Evolutionary conservation across 305 asterid genomes (phyloP).

Genomic region (Fraxinus floribunda): DNA sequence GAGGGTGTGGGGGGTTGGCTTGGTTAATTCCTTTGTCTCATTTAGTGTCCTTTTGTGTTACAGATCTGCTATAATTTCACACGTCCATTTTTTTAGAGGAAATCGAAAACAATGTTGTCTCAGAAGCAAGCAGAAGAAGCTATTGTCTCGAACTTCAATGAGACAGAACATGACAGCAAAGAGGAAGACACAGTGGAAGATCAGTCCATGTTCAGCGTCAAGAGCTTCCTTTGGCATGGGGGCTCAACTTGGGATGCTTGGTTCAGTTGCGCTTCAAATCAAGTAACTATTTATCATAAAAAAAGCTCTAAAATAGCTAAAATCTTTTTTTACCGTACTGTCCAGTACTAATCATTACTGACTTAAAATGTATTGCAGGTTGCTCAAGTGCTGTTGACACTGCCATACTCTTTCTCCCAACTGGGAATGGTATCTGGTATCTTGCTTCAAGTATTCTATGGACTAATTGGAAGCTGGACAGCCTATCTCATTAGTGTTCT

Average conservation of each 20-base stretch:
- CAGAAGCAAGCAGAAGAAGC: conserved; percentile 96
- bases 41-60: conserved; percentile 30
- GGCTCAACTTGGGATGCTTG: conserved; percentile 5
- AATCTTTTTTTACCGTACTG: background rate
- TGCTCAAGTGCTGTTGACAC: conserved; percentile 50
- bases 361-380: conserved; percentile 24
- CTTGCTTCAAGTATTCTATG: conserved; percentile 45
- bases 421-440: conserved; percentile 47
- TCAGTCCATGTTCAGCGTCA: conserved; percentile 31
- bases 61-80: conserved; percentile 36
- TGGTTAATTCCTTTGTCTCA: conserved; percentile 39
- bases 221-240: conserved; percentile 3
- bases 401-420: conserved; percentile 19
- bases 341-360: background rate
- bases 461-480: conserved; percentile 51
- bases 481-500: conserved; percentile 53
- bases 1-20: background rate
- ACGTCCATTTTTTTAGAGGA: conserved; percentile 6
- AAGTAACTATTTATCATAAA: background rate
- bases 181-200: conserved; percentile 35
- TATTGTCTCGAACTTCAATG: conserved; percentile 66
- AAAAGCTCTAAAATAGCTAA: background rate
- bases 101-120: conserved; percentile 58
- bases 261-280: conserved; percentile 1
- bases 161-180: conserved; percentile 44